A percentile compares a stretch with the other conserved stretches of the same genome.
Evolutionary conservation across 2,329 filamentous ascomycete species (phyloP).

Genomic region (Trichoderma sp.): DNA sequence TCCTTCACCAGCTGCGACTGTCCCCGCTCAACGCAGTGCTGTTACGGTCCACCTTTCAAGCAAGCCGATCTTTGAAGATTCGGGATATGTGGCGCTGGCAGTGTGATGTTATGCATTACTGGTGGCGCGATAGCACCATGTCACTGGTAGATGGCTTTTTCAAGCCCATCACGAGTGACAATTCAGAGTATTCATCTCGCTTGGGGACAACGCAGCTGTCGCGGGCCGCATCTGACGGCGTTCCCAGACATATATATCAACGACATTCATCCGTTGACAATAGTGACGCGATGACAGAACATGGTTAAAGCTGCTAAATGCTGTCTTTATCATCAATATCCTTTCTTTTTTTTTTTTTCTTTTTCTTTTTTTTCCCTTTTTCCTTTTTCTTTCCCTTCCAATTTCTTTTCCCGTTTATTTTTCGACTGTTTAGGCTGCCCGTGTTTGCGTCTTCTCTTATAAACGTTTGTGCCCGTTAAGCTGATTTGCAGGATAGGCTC

Average conservation of each 20-base stretch:
- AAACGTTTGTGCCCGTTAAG: not conserved
- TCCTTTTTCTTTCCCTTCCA: not conserved
- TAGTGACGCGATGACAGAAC: conserved; percentile 30
- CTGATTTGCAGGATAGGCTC: conserved; percentile 18
- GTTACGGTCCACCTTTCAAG: conserved; percentile 44
- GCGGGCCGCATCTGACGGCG: conserved; percentile 38
- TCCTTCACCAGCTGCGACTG: conserved; percentile 54
- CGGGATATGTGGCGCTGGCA: conserved; percentile 44
- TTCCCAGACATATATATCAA: conserved; percentile 5
- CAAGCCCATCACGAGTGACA: conserved; percentile 32
- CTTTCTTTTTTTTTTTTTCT: not conserved
- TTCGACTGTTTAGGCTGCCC: not conserved
- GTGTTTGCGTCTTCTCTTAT: not conserved
- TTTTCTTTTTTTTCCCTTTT: not conserved
- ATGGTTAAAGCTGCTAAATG: conserved; percentile 7
- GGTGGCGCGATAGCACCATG: conserved; percentile 41
- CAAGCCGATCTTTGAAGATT: conserved; percentile 39
- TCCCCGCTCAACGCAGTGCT: conserved; percentile 51
- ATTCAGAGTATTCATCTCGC: conserved; percentile 36
- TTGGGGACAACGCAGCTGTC: conserved; percentile 36
- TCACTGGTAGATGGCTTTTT: conserved; percentile 29
- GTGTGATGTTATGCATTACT: conserved; percentile 45
- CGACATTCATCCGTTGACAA: conserved; percentile 19
- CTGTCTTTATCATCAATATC: not conserved
- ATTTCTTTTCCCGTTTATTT: not conserved